phyloP scores from a whole-genome alignment of 164 flowering plant species.

The Kingdonia uniflora region DNA sequence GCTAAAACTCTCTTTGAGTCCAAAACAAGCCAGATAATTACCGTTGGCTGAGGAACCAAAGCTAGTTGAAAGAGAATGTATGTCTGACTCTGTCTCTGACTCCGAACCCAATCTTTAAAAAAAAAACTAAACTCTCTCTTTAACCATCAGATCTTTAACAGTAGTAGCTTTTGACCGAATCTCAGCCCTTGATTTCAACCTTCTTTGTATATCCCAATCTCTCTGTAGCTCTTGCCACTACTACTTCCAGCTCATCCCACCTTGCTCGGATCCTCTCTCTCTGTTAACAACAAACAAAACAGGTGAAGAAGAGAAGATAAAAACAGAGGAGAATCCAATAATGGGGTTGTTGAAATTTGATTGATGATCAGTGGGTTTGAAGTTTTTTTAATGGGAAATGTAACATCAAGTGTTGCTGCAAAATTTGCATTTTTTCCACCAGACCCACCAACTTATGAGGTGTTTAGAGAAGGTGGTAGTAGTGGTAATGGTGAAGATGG shows the following conservation, averaged over 20 bases:
- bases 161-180: conserved; percentile 69
- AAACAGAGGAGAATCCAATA: too few relatives aligned
- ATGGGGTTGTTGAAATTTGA: conserved; percentile 4
- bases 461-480: conserved; percentile 36
- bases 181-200: conserved; percentile 30
- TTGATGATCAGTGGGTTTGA: conserved; percentile 9
- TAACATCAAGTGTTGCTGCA: conserved; percentile 75
- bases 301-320: too few relatives aligned
- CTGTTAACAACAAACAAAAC: too few relatives aligned
- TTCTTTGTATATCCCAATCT: conserved; percentile 3
- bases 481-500: conserved; percentile 33
- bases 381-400: conserved; percentile 60
- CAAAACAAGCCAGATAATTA: too few relatives aligned
- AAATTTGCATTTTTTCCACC: conserved; percentile 95
- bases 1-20: too few relatives aligned
- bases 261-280: conserved; percentile 41
- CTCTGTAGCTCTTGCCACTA: conserved; percentile 11
- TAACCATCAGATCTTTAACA: too few relatives aligned
- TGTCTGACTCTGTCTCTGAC: too few relatives aligned
- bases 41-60: too few relatives aligned
- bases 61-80: too few relatives aligned
- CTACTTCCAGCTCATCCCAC: conserved; percentile 29
- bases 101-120: too few relatives aligned
- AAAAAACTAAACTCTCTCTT: too few relatives aligned
- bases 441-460: conserved; percentile 90